Evolutionary conservation across 768 basidiomycete genomes (phyloP), one percentile per base, ranked within the genome.

Genomic region (Psilocybe cyanescens): DNA sequence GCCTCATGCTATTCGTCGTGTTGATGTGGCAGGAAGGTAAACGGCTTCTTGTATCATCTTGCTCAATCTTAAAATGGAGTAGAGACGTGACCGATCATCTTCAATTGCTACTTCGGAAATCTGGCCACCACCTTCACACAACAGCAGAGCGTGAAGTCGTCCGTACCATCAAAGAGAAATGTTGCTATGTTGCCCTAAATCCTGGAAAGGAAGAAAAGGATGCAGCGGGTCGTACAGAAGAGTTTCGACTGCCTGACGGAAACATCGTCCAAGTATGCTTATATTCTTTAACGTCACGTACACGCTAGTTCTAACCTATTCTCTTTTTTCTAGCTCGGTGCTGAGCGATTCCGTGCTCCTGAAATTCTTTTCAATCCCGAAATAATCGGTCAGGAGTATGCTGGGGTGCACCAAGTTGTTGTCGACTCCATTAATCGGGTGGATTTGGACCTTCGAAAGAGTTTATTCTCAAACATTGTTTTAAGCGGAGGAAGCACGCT

Each of bases 281-380:
- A 30, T 11, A 17, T 11, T 48, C 47, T 33, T 8, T 12, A 17
- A 17, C n/a, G 9, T 19, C 57, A 60, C 6, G n/a, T 17, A 9
- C 28, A 11, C 56, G 55, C 55, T 58, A 59, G 58, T 55, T 58
- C 66, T 67, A 66, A 60, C 33, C 41, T 48, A 55, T 37, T 50
- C 45, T 62, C 30, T 50, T 62, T 58, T 30, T 62, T 57, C 44
- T 70, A 98, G 97, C 88, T 99, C 64, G 95, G 95, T 57, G 79
- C 91, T 54, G 97, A 99, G 77, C 89, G 97, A 58, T 98, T 97
- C 82, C 87, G 95, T 66, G 97, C 97, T 9, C 95, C 97, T 33
- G 97, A 99, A 74, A 94, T 99, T 60, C 78, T 99, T 55, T 99
- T 99, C 81, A 97, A 97, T 72, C 97, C 97, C 30, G 96, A 98